These are phyloP conservation scores for Acidiella bohemica DNA, from an alignment of 495 filamentous ascomycete species.

Conservation along the genomic window DNA sequence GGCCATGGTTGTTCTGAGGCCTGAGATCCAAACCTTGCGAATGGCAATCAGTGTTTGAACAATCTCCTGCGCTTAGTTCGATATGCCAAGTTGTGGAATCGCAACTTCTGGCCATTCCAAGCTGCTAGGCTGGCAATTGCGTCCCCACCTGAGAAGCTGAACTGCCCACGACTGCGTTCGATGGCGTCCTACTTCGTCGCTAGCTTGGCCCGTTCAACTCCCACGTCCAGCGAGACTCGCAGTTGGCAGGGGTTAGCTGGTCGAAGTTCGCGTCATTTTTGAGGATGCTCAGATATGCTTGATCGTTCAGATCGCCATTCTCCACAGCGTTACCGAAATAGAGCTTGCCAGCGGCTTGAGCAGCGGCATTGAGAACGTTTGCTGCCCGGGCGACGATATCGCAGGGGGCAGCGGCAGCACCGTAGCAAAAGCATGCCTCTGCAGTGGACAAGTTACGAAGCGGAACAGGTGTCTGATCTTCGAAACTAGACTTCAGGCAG, in stretches of 20 bases:
- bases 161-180: constrained; percentile 27
- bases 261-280: constrained; percentile 35
- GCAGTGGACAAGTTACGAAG: too few species aligned
- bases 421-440: too few species aligned
- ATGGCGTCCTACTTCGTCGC: constrained; percentile 36
- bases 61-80: too few species aligned
- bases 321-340: constrained; percentile 1
- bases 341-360: not conserved
- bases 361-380: constrained; percentile 11
- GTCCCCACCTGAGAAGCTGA: constrained; percentile 23
- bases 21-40: too few species aligned
- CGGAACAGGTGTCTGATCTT: too few species aligned
- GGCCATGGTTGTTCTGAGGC: too few species aligned
- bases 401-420: not conserved
- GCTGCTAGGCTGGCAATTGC: constrained; percentile 17
- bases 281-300: constrained; percentile 27
- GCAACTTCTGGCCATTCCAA: constrained; percentile 15
- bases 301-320: constrained; percentile 20
- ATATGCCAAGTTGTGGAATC: constrained; percentile 28
- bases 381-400: not conserved
- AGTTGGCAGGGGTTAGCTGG: too few species aligned
- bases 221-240: too few species aligned
- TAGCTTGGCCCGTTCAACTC: too few species aligned
- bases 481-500: too few species aligned
- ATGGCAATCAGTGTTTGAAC: too few species aligned